A percentile compares a stretch with the other conserved stretches of the same genome.
Conservation (phyloP, 768 basidiomycete species). For the Lactarius sanguifluus region DNA sequence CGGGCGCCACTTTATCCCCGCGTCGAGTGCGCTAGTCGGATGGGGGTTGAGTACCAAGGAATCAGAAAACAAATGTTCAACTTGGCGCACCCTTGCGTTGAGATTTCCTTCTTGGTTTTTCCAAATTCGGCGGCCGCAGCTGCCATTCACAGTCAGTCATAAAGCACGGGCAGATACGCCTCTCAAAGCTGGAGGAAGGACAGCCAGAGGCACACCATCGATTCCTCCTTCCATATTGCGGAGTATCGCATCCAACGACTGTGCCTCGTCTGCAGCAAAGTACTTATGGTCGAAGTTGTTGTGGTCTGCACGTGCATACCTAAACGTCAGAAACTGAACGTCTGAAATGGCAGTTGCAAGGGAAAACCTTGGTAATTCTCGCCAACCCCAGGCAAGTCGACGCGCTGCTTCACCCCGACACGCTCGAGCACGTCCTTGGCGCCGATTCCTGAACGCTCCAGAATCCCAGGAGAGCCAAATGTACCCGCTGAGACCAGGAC, state of each 20-base stretch:
- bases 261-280: slow-evolving; percentile 23
- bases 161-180: neutral
- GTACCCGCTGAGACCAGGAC: slow-evolving; percentile 43
- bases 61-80: neutral
- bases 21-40: slow-evolving; percentile 29
- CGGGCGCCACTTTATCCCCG: slow-evolving; percentile 33
- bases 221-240: slow-evolving; percentile 25
- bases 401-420: slow-evolving; percentile 36
- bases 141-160: slow-evolving; percentile 20
- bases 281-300: slow-evolving; percentile 24
- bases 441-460: slow-evolving; percentile 42
- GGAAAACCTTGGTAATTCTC: slow-evolving; percentile 42
- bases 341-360: neutral
- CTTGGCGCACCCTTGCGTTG: slow-evolving; percentile 56
- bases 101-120: slow-evolving; percentile 44
- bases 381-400: slow-evolving; percentile 46
- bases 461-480: slow-evolving; percentile 26
- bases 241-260: slow-evolving; percentile 31
- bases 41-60: neutral
- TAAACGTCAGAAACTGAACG: neutral
- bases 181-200: neutral
- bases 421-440: slow-evolving; percentile 33
- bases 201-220: slow-evolving; percentile 22
- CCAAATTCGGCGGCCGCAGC: slow-evolving; percentile 40
- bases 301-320: slow-evolving; percentile 21